Conservation (phyloP, 805 yeast species). For the Starmerella apis region DNA sequence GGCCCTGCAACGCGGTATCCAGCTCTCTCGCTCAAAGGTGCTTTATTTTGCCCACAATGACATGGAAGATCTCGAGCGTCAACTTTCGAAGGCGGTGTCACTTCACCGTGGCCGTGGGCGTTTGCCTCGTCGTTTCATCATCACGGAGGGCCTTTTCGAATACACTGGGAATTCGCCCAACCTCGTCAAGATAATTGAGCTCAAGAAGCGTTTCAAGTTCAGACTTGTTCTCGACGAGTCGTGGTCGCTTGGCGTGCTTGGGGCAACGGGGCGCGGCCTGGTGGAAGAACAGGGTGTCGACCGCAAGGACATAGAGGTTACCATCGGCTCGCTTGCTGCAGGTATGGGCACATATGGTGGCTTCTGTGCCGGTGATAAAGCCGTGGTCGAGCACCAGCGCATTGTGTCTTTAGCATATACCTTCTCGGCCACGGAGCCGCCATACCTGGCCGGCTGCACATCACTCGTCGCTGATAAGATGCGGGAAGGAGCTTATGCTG, state of each 20-base stretch:
- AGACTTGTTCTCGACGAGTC: conserved; percentile 83
- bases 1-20: conserved; percentile 77
- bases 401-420: conserved; percentile 83
- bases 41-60: conserved; percentile 79
- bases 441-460: conserved; percentile 54
- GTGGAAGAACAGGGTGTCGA: conserved; percentile 62
- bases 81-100: conserved; percentile 46
- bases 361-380: conserved; percentile 74
- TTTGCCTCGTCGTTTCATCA: conserved; percentile 76
- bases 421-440: conserved; percentile 89
- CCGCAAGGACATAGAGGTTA: conserved; percentile 66
- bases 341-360: conserved; percentile 85
- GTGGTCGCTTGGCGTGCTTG: conserved; percentile 75
- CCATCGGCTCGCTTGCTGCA: conserved; percentile 75
- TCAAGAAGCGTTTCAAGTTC: conserved; percentile 73
- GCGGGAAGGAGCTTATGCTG: conserved; percentile 29
- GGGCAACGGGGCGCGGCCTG: conserved; percentile 75
- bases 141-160: conserved; percentile 83
- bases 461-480: conserved; percentile 22
- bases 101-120: conserved; percentile 52
- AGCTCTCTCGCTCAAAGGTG: conserved; percentile 75
- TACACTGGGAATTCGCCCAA: conserved; percentile 72
- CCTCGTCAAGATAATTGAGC: conserved; percentile 53
- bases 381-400: conserved; percentile 86
- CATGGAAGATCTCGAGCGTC: conserved; percentile 64